Evolutionary conservation across 2,329 filamentous ascomycete genomes (phyloP), one percentile per base, ranked within the genome.

Genomic region (Westerdykella ornata): DNA sequence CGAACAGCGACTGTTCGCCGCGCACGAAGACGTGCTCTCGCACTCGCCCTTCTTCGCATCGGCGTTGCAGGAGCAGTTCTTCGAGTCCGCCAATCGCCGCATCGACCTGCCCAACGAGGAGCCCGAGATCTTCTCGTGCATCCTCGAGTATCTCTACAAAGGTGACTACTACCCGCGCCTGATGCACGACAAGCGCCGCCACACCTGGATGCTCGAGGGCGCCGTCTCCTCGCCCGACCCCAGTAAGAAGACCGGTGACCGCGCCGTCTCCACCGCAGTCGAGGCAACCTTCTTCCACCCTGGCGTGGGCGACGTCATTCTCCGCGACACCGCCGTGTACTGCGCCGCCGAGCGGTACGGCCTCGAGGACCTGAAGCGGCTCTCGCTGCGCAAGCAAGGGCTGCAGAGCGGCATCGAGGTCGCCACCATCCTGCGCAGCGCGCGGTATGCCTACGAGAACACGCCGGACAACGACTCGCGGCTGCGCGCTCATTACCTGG

Each of bases 71-170:
- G 80, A 78, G 63, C 80, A 84, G 65, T 85, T 84, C 72, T 77
- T 83, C 68, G 83, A 85, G 64, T 76, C 71, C 51, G 68, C 70
- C 70, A 72, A 80, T 76, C 81, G 85, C 73, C 78, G 86, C 80
- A 80, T 88, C 79, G 68, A 83, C 79, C 74, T 85, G 74, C 74
- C 84, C 78, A 75, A 78, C 55, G 79, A 81, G 76, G 87, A 94
- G 73, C 88, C 89, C 55, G 88, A 94, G 74, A 79, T 94, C 67
- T 86, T 96, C 70, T 94, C 88, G 66, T 89, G 85, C 61, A 76
- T 96, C 60, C 87, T 96, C 72, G 89, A 96, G 74, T 96, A 89
- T 68, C 81, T 96, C 54, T 96, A 96, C 82, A 94, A 94, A 75
- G 88, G 86, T 54, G 88, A 94, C 76, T 95, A 94, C 72, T 92